Percentiles rank a stretch among this genome's conserved stretches.
phyloP scores from a whole-genome alignment of 345 rosid genomes.

The Euphorbia lathyris region DNA sequence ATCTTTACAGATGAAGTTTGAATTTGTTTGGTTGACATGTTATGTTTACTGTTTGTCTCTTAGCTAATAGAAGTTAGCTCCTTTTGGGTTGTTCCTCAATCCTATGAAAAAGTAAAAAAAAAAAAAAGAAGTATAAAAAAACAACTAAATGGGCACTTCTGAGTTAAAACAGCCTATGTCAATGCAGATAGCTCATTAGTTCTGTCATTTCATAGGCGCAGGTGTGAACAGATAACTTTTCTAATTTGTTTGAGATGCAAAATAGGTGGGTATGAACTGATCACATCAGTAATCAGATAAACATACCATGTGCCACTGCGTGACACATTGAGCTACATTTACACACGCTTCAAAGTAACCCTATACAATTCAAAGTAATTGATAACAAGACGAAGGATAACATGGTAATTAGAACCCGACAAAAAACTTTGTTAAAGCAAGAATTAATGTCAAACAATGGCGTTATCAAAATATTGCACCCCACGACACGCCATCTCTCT shows the following conservation, averaged over 20 bases:
- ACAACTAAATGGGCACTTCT: too few relatives aligned
- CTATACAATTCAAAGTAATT: constrained; percentile 1
- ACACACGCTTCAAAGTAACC: constrained; percentile 3
- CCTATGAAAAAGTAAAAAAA: too few relatives aligned
- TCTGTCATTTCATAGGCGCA: not conserved
- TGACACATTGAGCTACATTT: constrained; percentile 11
- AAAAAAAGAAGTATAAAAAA: too few relatives aligned
- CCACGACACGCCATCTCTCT: constrained; percentile 29
- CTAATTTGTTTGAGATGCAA: not conserved
- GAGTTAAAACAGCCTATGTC: not conserved
- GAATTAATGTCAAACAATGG: constrained; percentile 21
- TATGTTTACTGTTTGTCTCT: too few relatives aligned
- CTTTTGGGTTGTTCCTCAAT: too few relatives aligned
- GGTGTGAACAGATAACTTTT: not conserved
- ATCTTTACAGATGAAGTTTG: not conserved
- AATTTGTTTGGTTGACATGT: too few relatives aligned
- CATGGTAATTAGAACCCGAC: constrained; percentile 22
- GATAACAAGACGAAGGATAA: constrained; percentile 3
- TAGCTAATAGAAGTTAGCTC: too few relatives aligned
- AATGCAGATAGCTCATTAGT: not conserved
- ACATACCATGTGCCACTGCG: constrained; percentile 3
- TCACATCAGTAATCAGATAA: not conserved
- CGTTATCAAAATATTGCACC: constrained; percentile 15
- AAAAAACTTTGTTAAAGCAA: constrained; percentile 14
- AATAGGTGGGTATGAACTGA: not conserved